Conservation (phyloP, 768 basidiomycete genomes). For the Leucocoprinus leucothites region DNA sequence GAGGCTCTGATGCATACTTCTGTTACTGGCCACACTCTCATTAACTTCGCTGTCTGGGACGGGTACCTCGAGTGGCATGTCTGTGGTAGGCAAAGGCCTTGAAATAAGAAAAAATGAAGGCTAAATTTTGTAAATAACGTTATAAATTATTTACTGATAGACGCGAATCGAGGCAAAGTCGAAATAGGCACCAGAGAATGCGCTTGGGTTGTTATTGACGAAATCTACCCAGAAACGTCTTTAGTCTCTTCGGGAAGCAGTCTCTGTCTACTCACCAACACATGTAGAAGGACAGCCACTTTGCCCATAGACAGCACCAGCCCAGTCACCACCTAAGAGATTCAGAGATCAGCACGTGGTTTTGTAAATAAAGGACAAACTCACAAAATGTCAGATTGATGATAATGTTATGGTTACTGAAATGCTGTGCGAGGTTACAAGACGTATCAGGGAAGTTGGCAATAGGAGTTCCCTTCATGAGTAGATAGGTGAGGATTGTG, state of each 20-base stretch:
- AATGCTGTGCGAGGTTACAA: conserved; percentile 56
- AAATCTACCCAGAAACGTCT: conserved; percentile 37
- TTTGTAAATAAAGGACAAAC: conserved; percentile 7
- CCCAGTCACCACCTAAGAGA: conserved; percentile 54
- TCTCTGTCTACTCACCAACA: conserved; percentile 33
- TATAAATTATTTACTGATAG: conserved; percentile 19
- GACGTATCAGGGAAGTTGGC: conserved; percentile 58
- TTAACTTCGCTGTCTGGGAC: background rate
- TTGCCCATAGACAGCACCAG: conserved; percentile 42
- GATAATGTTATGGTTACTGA: conserved; percentile 57
- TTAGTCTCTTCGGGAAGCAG: background rate
- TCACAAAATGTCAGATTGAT: conserved; percentile 52
- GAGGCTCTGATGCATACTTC: background rate
- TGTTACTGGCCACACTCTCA: too few species aligned
- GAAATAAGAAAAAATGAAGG: background rate
- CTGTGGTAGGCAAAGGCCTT: background rate
- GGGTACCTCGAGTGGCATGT: background rate
- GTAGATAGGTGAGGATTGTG: background rate
- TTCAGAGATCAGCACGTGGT: background rate
- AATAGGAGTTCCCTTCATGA: conserved; percentile 46
- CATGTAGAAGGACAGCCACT: conserved; percentile 58
- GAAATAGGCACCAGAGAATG: conserved; percentile 68
- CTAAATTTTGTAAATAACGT: background rate
- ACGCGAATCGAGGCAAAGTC: conserved; percentile 55
- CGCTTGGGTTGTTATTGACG: conserved; percentile 59